Conservation (phyloP, 768 basidiomycete genomes). For the Pulveroboletus sp. region DNA sequence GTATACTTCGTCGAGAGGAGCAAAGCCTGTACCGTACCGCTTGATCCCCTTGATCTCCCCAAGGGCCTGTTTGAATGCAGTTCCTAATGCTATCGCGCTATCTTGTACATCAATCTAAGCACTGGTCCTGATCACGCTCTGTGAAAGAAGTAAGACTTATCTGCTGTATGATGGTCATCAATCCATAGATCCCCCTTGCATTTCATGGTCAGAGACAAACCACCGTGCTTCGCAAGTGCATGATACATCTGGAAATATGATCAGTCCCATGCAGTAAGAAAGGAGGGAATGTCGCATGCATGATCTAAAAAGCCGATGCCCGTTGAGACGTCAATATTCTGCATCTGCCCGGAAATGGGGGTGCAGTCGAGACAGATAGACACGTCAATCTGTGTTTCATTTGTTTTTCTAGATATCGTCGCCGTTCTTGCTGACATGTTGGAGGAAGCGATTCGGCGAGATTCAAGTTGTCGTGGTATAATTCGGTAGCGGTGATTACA, state of each 20-base stretch:
- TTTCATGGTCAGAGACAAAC: slow-evolving; percentile 86
- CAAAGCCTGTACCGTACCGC: slow-evolving; percentile 94
- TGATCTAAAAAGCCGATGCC: slow-evolving; percentile 99
- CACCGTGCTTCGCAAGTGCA: slow-evolving; percentile 94
- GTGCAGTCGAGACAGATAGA: slow-evolving; percentile 77
- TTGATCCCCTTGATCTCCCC: slow-evolving; percentile 94
- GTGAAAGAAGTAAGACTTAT: slow-evolving; percentile 54
- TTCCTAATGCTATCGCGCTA: slow-evolving; percentile 81
- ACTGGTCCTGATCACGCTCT: slow-evolving; percentile 13
- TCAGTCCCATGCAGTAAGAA: neutral
- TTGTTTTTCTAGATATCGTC: slow-evolving; percentile 77
- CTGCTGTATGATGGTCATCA: slow-evolving; percentile 98
- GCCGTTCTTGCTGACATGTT: slow-evolving; percentile 55
- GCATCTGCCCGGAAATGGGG: slow-evolving; percentile 57
- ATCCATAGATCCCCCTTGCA: slow-evolving; percentile 97
- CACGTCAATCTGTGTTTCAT: slow-evolving; percentile 89
- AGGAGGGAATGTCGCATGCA: slow-evolving; percentile 48
- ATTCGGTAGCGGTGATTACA: no score
- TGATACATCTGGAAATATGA: slow-evolving; percentile 79
- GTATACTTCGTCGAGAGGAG: slow-evolving; percentile 90
- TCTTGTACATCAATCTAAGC: slow-evolving; percentile 58
- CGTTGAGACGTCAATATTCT: slow-evolving; percentile 82
- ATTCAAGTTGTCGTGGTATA: no score
- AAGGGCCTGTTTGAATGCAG: slow-evolving; percentile 91
- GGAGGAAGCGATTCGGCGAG: no score